Evolutionary conservation across 345 rosid species (phyloP).

Genomic region (Kernera saxatilis): DNA sequence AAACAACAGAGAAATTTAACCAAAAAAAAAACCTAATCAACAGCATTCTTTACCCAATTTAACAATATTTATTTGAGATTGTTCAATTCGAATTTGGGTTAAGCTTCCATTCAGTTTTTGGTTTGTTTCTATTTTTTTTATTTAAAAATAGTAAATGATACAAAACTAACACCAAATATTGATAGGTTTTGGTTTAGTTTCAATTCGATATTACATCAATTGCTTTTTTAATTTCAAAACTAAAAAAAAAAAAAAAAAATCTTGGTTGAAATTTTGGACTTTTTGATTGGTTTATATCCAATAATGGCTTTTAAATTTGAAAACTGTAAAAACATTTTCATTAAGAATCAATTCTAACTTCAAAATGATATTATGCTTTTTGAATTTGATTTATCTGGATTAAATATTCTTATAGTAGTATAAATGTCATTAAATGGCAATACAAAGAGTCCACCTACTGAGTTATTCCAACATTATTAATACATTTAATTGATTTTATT

Average conservation of each 20-base stretch:
- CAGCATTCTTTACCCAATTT: background rate
- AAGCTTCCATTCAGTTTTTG: background rate
- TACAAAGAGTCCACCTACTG: conserved; percentile 17
- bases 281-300: background rate
- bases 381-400: background rate
- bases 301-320: background rate
- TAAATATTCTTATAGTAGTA: background rate
- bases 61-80: background rate
- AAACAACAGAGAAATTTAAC: no score
- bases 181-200: background rate
- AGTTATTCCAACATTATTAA: background rate
- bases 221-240: no score
- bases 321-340: background rate
- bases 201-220: background rate
- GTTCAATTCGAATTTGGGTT: background rate
- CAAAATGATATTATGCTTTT: background rate
- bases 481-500: background rate
- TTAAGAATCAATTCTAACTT: background rate
- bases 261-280: background rate
- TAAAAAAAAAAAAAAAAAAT: no score
- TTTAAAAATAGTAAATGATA: background rate
- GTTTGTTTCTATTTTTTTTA: background rate
- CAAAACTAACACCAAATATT: background rate
- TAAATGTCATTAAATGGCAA: conserved; percentile 8
- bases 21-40: background rate